A percentile compares a stretch with the other conserved stretches of the same genome.
phyloP scores from a whole-genome alignment of 2,329 filamentous ascomycete species.

The Fusarium vanettenii region DNA sequence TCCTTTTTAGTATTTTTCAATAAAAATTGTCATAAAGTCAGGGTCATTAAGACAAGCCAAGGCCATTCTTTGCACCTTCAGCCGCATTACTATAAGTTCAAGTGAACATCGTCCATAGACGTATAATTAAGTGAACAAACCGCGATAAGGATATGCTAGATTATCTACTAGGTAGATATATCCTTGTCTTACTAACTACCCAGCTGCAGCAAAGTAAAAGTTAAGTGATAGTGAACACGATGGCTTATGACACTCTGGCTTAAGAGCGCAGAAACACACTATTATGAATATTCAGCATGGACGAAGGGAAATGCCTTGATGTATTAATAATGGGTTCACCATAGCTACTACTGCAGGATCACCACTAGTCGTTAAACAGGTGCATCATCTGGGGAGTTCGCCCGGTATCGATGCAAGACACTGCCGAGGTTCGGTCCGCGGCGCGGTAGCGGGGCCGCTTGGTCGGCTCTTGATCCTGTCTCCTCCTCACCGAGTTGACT shows the following conservation, averaged over 20 bases:
- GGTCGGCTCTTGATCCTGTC: not conserved
- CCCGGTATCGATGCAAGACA: not conserved
- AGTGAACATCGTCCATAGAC: not conserved
- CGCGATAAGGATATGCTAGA: not conserved
- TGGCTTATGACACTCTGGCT: not conserved
- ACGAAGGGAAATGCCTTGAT: not conserved
- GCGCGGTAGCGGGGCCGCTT: not conserved
- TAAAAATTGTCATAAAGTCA: no score
- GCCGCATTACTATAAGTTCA: not conserved
- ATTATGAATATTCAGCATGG: not conserved
- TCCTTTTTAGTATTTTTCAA: not conserved
- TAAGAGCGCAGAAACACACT: not conserved
- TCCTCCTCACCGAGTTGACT: not conserved
- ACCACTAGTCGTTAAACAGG: not conserved
- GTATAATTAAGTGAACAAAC: not conserved
- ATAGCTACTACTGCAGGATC: no score
- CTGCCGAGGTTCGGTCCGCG: slow-evolving; percentile 2
- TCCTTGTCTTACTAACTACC: not conserved
- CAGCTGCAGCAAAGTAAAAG: not conserved
- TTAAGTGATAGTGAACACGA: not conserved
- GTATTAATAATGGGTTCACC: not conserved
- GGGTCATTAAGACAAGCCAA: no score
- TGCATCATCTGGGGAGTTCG: not conserved
- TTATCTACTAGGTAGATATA: not conserved
- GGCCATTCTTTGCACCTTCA: not conserved